phyloP scores from a whole-genome alignment of 805 yeast species.

The Suhomyces pyralidae region DNA sequence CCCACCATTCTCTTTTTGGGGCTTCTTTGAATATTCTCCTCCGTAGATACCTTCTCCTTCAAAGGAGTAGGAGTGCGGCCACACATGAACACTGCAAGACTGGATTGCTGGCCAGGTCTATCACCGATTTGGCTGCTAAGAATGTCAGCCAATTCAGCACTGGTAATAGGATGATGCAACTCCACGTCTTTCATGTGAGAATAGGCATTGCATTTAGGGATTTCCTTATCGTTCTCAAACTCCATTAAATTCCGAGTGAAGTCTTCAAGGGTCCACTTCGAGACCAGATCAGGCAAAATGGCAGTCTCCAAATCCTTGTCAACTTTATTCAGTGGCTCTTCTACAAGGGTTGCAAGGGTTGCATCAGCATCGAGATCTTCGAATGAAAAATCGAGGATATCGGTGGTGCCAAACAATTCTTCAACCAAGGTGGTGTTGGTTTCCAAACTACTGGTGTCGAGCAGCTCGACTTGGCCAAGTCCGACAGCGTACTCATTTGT shows the following conservation, averaged over 20 bases:
- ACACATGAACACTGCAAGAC: neutral
- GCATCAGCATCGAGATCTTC: neutral
- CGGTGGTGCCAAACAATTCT: neutral
- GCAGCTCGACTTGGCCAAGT: neutral
- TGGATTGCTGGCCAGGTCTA: neutral
- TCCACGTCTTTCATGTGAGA: neutral
- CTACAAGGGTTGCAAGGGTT: neutral
- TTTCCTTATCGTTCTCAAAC: neutral
- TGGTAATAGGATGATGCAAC: neutral
- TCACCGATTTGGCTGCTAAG: neutral
- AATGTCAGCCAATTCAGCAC: neutral
- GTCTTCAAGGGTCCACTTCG: neutral
- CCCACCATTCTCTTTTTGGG: neutral
- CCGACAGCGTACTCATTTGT: neutral
- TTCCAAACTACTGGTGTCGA: neutral
- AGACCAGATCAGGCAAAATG: neutral
- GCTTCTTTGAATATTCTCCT: neutral
- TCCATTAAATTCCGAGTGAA: neutral
- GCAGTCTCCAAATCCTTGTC: neutral
- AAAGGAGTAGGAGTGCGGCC: neutral
- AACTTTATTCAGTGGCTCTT: neutral
- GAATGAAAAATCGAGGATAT: neutral
- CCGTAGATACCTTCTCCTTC: neutral
- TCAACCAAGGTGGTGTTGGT: neutral
- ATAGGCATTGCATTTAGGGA: neutral